Percentiles rank a stretch among this genome's conserved stretches.
phyloP scores from a whole-genome alignment of 2,329 filamentous ascomycete species.

The Neofusicoccum umdonicola region DNA sequence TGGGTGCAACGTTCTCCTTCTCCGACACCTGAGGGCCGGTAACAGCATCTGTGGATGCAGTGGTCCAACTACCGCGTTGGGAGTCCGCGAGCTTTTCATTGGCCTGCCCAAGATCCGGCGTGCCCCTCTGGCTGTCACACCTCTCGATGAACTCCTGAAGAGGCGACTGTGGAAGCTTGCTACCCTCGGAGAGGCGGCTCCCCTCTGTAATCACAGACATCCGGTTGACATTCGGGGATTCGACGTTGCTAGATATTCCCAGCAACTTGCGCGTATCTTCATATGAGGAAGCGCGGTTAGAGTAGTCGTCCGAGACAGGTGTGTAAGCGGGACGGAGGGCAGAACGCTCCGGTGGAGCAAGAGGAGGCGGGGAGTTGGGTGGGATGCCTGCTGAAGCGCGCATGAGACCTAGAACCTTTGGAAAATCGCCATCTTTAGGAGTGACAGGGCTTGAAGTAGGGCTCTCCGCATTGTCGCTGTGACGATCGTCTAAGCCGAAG shows the following conservation, averaged over 20 bases:
- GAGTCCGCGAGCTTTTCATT: background rate
- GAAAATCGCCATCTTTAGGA: conserved; percentile 12
- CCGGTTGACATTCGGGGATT: background rate
- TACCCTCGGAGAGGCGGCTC: background rate
- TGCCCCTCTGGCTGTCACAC: background rate
- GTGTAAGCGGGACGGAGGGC: conserved; percentile 19
- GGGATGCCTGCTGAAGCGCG: conserved; percentile 23
- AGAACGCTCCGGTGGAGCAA: conserved; percentile 29
- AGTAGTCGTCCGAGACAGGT: background rate
- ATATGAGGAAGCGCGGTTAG: conserved; percentile 9
- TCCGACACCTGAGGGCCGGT: background rate
- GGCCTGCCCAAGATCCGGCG: background rate
- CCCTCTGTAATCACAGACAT: background rate
- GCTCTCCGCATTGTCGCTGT: conserved; percentile 1
- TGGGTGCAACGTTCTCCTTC: background rate
- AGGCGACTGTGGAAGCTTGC: background rate
- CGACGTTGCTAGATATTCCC: background rate
- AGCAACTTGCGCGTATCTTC: conserved; percentile 16
- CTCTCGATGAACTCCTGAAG: background rate
- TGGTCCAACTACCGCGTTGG: background rate
- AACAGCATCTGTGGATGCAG: background rate
- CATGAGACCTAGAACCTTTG: conserved; percentile 18
- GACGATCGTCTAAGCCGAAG: conserved; percentile 21
- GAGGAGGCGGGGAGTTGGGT: conserved; percentile 26
- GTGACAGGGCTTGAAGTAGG: background rate